Percentiles rank a stretch among this genome's conserved stretches.
These are phyloP conservation scores for Lactarius hengduanensis DNA, from an alignment of 768 basidiomycete species.

Conservation along the genomic window DNA sequence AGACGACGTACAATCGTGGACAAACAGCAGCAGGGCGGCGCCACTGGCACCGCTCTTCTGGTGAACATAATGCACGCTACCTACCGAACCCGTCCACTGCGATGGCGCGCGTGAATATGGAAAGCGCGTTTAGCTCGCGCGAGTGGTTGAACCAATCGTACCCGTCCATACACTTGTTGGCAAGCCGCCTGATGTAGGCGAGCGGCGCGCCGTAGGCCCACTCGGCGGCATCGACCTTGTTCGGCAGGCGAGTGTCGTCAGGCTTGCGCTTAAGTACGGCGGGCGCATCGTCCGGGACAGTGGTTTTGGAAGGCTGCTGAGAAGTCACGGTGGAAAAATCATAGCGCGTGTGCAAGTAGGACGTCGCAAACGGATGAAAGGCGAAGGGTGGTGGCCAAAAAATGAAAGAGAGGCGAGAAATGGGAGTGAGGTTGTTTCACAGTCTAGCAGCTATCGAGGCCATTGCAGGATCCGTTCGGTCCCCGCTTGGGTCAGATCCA, in stretches of 20 bases:
- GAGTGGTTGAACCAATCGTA: conserved; percentile 30
- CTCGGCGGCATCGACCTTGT: conserved; percentile 49
- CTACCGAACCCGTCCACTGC: not conserved
- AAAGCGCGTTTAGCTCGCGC: conserved; percentile 32
- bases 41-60: too few species aligned
- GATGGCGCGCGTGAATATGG: not conserved
- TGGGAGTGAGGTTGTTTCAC: too few species aligned
- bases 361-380: too few species aligned
- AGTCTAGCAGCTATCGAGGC: too few species aligned
- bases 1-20: too few species aligned
- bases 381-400: too few species aligned
- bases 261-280: conserved; percentile 46
- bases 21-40: too few species aligned
- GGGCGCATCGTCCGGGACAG: conserved; percentile 45
- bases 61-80: not conserved
- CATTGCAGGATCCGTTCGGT: too few species aligned
- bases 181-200: conserved; percentile 27
- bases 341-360: too few species aligned
- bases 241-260: conserved; percentile 48
- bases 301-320: conserved; percentile 48
- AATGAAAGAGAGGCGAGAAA: too few species aligned
- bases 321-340: not conserved
- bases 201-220: conserved; percentile 47
- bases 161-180: not conserved
- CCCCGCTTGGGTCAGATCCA: too few species aligned